These are phyloP conservation scores for Periconia macrospinosa DNA, from an alignment of 2,329 filamentous ascomycete species.

Conservation along the genomic window DNA sequence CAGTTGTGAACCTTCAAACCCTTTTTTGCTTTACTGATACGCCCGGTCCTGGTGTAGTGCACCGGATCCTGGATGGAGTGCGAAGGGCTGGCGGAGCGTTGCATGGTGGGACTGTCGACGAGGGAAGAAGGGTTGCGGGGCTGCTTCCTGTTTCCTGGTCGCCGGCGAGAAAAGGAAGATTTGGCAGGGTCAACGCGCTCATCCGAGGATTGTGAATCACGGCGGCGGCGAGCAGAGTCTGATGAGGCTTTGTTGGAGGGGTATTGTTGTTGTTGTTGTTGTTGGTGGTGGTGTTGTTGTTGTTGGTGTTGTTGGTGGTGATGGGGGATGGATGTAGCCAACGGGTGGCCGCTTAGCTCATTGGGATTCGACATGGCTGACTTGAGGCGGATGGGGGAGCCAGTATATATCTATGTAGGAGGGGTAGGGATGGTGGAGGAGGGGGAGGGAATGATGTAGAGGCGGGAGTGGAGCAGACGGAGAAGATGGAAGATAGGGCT, in stretches of 20 bases:
- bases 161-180: conserved; percentile 28
- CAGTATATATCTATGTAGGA: conserved; percentile 40
- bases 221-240: conserved; percentile 20
- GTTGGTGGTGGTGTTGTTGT: background rate
- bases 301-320: conserved; percentile 17
- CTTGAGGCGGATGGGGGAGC: conserved; percentile 18
- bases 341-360: conserved; percentile 37
- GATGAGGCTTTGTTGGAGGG: background rate
- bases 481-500: conserved; percentile 23
- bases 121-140: conserved; percentile 32
- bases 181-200: conserved; percentile 25
- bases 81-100: conserved; percentile 36
- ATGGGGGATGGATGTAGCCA: conserved; percentile 26
- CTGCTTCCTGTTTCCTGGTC: conserved; percentile 26
- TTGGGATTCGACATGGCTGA: conserved; percentile 37
- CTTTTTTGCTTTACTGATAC: conserved; percentile 53
- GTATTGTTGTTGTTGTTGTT: conserved; percentile 4
- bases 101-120: conserved; percentile 33
- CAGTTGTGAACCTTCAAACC: conserved; percentile 50
- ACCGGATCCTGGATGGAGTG: conserved; percentile 36
- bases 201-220: conserved; percentile 30
- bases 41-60: conserved; percentile 49
- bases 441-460: conserved; percentile 33
- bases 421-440: conserved; percentile 8
- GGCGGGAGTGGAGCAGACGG: conserved; percentile 30